Evolutionary conservation across 257 asterid species (phyloP).

Genomic region (Perilla frutescens): DNA sequence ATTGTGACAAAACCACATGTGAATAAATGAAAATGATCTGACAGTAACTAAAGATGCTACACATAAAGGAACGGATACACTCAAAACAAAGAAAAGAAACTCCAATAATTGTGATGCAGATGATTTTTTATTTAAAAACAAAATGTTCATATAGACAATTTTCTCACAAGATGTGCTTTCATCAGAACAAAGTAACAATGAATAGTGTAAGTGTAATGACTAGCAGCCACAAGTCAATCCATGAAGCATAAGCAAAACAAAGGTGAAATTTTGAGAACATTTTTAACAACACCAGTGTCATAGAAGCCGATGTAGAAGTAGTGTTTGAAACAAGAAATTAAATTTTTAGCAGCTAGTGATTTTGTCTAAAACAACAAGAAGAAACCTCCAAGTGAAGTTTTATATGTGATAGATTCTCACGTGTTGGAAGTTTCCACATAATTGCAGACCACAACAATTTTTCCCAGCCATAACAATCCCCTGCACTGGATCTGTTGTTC

Average conservation of each 20-base stretch:
- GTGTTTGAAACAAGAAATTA: slow-evolving; percentile 23
- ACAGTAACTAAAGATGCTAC: slow-evolving; percentile 24
- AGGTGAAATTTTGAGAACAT: slow-evolving; percentile 8
- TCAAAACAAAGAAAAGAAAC: not conserved
- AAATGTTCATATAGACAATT: not conserved
- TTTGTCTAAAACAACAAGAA: slow-evolving; percentile 32
- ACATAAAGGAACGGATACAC: not conserved
- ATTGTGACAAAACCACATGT: slow-evolving; percentile 32
- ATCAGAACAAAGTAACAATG: slow-evolving; percentile 3
- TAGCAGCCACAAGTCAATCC: slow-evolving; percentile 13
- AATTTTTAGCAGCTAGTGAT: not conserved
- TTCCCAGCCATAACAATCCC: slow-evolving; percentile 98
- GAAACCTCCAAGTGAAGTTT: slow-evolving; percentile 24
- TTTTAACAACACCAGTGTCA: slow-evolving; percentile 21
- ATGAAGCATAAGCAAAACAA: not conserved
- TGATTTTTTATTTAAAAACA: slow-evolving; percentile 7
- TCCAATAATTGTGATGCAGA: not conserved
- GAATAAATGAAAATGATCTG: slow-evolving; percentile 23
- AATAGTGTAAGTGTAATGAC: not conserved
- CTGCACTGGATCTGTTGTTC: slow-evolving; percentile 97
- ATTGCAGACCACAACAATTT: slow-evolving; percentile 96
- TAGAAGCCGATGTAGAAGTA: slow-evolving; percentile 7
- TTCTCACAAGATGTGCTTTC: slow-evolving; percentile 13
- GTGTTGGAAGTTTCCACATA: slow-evolving; percentile 75
- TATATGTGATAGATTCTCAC: slow-evolving; percentile 58